Evolutionary conservation across 257 asterid species (phyloP), one percentile per base, ranked within the genome.

Genomic region (Plantago ovata): DNA sequence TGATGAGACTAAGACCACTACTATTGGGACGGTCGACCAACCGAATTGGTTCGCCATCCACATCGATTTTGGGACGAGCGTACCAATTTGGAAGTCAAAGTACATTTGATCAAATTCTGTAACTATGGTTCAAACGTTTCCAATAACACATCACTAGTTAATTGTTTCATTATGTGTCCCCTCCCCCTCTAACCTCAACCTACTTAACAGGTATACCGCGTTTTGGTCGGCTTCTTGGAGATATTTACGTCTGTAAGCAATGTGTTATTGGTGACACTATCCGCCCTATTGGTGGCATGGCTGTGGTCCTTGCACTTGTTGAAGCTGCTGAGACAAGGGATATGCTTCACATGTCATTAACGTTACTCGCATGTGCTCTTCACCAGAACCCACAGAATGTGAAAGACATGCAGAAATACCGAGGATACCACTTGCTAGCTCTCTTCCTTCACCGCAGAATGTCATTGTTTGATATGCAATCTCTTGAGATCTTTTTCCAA

Each of bases 311-410:
- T 69, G 94, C 99, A 65, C 95, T 93, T 57, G 86, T 93, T 60
- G 99, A 93, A 81, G 97, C 99, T 51, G 92, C 99, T 75, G 99
- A 89, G 76, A 86, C 95, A 28, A 78, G 86, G 79, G 99, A 89
- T 61, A 93, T 93, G 99, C 94, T 93, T 80, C 97, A 89, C 79
- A 93, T 93, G 99, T 79, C 99, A 53, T 74, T 93, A 73, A 79
- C 81, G 38, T 62, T 86, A 62, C 92, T 93, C 67, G 96, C 99
- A 53, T 72, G 86, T 65, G 84, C 99, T 14, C 92, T 93, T 73
- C 91, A 86, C 75, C 97, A 89, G 78, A 93, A 89, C 69, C 99
- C 99, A 40, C 99, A 89, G 83, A 88, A 93, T 64, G 86, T 86
- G 67, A 77, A 94, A 69, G 99, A 93, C 78, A 93, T 93, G 99